phyloP scores from a whole-genome alignment of 768 basidiomycete species.

The Clitopilus passeckerianus region DNA sequence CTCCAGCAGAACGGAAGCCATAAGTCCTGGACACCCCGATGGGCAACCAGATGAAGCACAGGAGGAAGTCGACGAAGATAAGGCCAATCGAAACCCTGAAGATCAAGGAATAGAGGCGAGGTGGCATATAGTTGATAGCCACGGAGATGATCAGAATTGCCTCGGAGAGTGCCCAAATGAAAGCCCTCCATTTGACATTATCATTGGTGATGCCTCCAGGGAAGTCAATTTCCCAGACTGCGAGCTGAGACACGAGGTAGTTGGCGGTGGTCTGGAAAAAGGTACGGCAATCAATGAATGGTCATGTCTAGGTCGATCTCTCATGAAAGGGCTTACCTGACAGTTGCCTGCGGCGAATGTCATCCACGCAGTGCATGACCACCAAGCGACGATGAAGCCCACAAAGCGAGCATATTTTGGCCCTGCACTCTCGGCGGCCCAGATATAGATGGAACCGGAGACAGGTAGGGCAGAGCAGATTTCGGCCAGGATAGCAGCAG shows the following conservation, averaged over 20 bases:
- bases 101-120: slow-evolving; percentile 63
- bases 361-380: slow-evolving; percentile 95
- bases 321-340: slow-evolving; percentile 46
- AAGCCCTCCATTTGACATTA: slow-evolving; percentile 81
- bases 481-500: slow-evolving; percentile 82
- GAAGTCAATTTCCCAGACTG: slow-evolving; percentile 76
- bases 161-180: slow-evolving; percentile 84
- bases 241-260: slow-evolving; percentile 80
- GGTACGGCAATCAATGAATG: neutral
- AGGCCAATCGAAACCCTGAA: slow-evolving; percentile 74
- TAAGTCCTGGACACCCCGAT: slow-evolving; percentile 88
- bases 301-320: neutral
- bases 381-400: slow-evolving; percentile 90
- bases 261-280: slow-evolving; percentile 72
- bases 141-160: slow-evolving; percentile 64
- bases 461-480: slow-evolving; percentile 85
- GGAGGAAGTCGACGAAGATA: slow-evolving; percentile 83
- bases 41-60: slow-evolving; percentile 89
- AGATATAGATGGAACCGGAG: slow-evolving; percentile 91
- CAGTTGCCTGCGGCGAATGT: slow-evolving; percentile 88
- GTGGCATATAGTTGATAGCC: slow-evolving; percentile 83
- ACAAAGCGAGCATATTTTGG: slow-evolving; percentile 82
- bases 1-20: slow-evolving; percentile 78
- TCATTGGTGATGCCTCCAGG: slow-evolving; percentile 69
- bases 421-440: slow-evolving; percentile 92